Base-by-base conservation (phyloP, 73 alveolate species). In the Paramecium octaurelia region DNA sequence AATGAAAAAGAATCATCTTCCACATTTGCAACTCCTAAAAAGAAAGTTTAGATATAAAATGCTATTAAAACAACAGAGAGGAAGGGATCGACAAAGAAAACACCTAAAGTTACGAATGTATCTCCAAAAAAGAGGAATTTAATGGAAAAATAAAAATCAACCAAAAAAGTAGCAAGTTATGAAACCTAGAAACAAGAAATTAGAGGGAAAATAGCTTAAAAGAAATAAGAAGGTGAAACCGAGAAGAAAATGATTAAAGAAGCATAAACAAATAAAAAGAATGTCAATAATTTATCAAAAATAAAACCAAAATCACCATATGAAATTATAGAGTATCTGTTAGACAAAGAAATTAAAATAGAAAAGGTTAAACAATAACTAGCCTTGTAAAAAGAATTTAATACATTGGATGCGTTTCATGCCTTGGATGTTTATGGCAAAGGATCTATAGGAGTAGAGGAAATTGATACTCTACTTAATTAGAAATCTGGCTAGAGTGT, bases 301-400 rank as follows among this genome's bases (percentile, higher is more conserved):
- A 46, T 23, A 12, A 80, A 46, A 46, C 21, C 31, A 23, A 44
- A 42, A 20, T 9, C n/a, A 42, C 54, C 70, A 14, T 24, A 8
- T 12, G 91, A 80, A 44, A 80, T 80, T 12, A 9, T 80, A 11
- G 91, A 80, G 21, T 80, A 80, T 35, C 29, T 80, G 1, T 24
- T 80, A 18, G 91, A 80, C 31, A 23, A 64, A 48, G 91, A 80
- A 42, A 44, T 80, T 9, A 80, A 46, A 35, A 48, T 80, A n/a
- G 91, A 80, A 80, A 80, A 80, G 24, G 8, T 80, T 20, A 80
- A 80, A 35, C 16, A 80, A 27, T 23, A 80, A 80, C 18, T 80
- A 23, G 70, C 91, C 1, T 23, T 80, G 23, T 80, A 80, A 35
- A 80, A 80, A 36, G 91, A 80, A 18, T 80, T 80, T 44, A 80